Base-by-base conservation (phyloP, 192 early-diverging fungal genomes). In the Podila horticola region DNA sequence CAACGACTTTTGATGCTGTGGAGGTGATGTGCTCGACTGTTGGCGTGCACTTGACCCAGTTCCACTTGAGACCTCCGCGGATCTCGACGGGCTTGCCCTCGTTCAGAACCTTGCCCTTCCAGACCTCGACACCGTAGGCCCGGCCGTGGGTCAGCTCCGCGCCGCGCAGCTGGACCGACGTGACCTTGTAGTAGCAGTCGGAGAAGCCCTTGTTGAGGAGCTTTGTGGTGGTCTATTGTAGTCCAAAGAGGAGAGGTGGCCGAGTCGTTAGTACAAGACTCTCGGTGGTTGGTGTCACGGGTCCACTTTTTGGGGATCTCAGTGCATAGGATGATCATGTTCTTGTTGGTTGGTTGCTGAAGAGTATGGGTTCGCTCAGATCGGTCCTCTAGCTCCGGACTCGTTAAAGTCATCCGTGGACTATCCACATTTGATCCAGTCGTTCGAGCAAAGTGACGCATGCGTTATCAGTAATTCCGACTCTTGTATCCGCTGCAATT, bases 131-230 rank as follows among this genome's bases (percentile, higher is more conserved):
- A 10, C 77, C 77, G 26, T 81, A 81, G 31, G 77, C 77, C 58
- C 73, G 72, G 48, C 77, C 77, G 62, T 81, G 77, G 48, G 68
- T 64, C 57, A 81, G 28, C 45, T 81, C 71, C 10, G 77, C 62
- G 8, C 77, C 77, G 29, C 66, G 59, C 26, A 81, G 77, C 62
- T 81, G 64, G 57, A 81, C 71, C 11, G 66, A 69, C 1, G 77
- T 81, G 57, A 81, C 71, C 60, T 81, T 81, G 62, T 81, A 81
- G 34, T 81, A 81, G 71, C 77, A 81, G 55, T 81, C 77, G 66
- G 77, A 36, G 62, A 81, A 81, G 17, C 77, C 77, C 67, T 81
- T 81, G 36, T 33, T 64, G 45, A 81, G 17, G 66, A 81, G 45
- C 36, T 81, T 81, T 29, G 77, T 81, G 1, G 77, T 81, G 13